Evolutionary conservation across 164 flowering plant genomes (phyloP), one percentile per base, ranked within the genome.

Genomic region (Macadamia tetraphylla): DNA sequence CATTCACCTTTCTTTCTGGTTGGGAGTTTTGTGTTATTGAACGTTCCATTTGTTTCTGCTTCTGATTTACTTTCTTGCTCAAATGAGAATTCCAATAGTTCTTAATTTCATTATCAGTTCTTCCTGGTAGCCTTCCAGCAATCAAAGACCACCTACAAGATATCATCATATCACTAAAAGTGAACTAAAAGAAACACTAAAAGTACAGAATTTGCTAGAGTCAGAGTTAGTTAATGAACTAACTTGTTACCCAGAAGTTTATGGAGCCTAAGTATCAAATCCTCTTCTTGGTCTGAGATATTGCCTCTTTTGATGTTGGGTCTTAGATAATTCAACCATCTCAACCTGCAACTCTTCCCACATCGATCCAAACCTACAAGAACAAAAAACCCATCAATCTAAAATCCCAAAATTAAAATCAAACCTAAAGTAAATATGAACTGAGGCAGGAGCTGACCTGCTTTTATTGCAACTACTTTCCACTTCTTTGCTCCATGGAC

Each of bases 41-140:
- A 17, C 18, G 13, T 14, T 53, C 17, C 1, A 1, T 14, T 53
- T 4, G 17, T 53, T 53, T 53, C 17, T 10, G 53, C 53, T 53
- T 4, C 17, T 53, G 57, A 6, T 53, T 53, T 53, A 53, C 14
- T 53, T 53, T 53, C 57, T 53, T 53, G 57, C 57, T 53, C 57
- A 53, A 53, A 53, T 53, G 57, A 53, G 57, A 53, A 53, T 53
- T 53, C 57, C 57, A 53, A 6, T 53, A 53, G 57, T 53, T 53
- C 57, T 53, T 53, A 6, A 53, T 53, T 17, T 53, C 57, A 17
- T 53, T 53, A 53, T 53, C 57, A 4, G 57, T 53, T 53, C 57
- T n/a, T 11, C 57, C 57, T 14, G 57, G 57, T 53, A 53, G 6
- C 14, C 57, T 53, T 53, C 57, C 57, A 53, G 57, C 57, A 11